Evolutionary conservation across 129 eudicot species (phyloP), one percentile per base, ranked within the genome.

Genomic region (Helichrysum umbraculigerum): DNA sequence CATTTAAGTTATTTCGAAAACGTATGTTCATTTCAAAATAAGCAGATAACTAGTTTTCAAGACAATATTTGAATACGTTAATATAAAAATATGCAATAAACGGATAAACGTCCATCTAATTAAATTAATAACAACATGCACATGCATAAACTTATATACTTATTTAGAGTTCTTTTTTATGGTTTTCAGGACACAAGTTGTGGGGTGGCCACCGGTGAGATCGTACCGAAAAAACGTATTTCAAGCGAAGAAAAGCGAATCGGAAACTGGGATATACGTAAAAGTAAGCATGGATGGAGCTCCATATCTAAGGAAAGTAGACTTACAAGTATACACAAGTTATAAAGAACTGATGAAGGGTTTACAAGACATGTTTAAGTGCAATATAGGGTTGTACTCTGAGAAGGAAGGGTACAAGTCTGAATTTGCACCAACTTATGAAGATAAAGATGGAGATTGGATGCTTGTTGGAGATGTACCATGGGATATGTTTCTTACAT

Each of bases 271-370:
- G 67, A 77, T 85, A 76, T 89, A 76, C 60, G 89, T 92, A 35
- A 92, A 92, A 82, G 97, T 92, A 66, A 92, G 97, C 87, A 87
- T 92, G 96, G 97, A 92, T 82, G 97, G 97, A 82, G 97, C 92
- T 62, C 92, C 97, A 42, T 91, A 88, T 35, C 62, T 91, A 30
- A 88, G 97, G 79, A 91, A 92, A 78, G 88, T 92, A 44, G 97
- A 92, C 82, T 82, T 92, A 37, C 87, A 79, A 34, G 59, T 84
- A 50, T 92, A 89, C 87, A 86, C 81, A 59, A 80, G 91, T 70
- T 92, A 92, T 81, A 79, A 61, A 12, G 91, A 92, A 69, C 82
- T 92, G 0, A 84, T 87, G 80, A 78, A 80, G 82, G 96, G 87
- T 25, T 80, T 92, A 70, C 81, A 85, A 68, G 78, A 22, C 22